These are phyloP conservation scores for Sodiomyces alkalinus DNA, from an alignment of 2,329 filamentous ascomycete genomes.

Conservation along the genomic window DNA sequence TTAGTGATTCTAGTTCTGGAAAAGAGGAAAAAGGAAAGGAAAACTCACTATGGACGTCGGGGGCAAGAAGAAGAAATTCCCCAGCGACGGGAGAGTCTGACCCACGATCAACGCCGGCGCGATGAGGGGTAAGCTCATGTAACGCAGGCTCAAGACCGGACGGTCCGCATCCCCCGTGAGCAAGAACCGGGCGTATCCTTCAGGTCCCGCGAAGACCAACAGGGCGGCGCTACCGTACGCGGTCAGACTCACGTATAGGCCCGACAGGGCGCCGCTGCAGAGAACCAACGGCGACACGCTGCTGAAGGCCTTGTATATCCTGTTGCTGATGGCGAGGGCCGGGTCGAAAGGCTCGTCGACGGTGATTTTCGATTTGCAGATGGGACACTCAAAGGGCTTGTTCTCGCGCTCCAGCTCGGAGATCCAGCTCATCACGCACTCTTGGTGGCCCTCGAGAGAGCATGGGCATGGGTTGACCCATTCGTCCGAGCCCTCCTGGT, in stretches of 20 bases:
- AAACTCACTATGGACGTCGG: conserved; percentile 23
- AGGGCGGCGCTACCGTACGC: conserved; percentile 37
- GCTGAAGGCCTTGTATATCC: conserved; percentile 39
- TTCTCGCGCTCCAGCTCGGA: conserved; percentile 62
- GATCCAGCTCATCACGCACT: conserved; percentile 82
- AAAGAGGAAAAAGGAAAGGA: neutral
- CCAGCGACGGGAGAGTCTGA: conserved; percentile 26
- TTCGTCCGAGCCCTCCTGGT: conserved; percentile 30
- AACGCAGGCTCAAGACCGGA: conserved; percentile 7
- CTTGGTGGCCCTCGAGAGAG: conserved; percentile 79
- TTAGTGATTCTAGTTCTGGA: neutral
- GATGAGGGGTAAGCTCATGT: conserved; percentile 24
- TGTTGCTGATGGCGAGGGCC: conserved; percentile 51
- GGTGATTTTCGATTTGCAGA: conserved; percentile 72
- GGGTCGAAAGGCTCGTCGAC: conserved; percentile 61
- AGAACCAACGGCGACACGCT: conserved; percentile 46
- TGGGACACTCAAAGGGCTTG: conserved; percentile 65
- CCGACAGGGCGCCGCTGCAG: conserved; percentile 29
- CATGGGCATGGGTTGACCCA: conserved; percentile 90
- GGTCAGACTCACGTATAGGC: conserved; percentile 34
- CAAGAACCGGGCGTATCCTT: conserved; percentile 12
- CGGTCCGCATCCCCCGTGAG: conserved; percentile 2
- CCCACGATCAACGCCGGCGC: conserved; percentile 29
- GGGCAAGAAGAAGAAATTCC: conserved; percentile 25
- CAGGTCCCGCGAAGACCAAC: conserved; percentile 34